Conservation (phyloP, 768 basidiomycete species). For the Leccinum broughii region DNA sequence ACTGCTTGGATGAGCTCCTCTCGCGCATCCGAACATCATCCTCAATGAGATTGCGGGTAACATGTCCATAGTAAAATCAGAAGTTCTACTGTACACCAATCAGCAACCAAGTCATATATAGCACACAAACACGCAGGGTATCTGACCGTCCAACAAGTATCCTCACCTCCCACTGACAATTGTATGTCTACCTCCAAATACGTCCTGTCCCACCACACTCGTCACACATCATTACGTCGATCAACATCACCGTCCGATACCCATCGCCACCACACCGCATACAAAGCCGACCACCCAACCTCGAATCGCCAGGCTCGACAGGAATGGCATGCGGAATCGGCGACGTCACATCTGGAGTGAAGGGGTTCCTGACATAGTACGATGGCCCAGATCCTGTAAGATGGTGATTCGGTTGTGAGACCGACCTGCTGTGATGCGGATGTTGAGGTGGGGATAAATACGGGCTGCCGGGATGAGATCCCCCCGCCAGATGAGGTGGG, state of each 20-base stretch:
- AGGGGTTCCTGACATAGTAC: slow-evolving; percentile 30
- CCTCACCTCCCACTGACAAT: not conserved
- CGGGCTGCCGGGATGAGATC: not conserved
- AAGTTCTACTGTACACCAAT: not conserved
- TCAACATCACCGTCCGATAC: slow-evolving; percentile 51
- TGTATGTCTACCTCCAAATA: slow-evolving; percentile 35
- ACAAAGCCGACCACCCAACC: slow-evolving; percentile 68
- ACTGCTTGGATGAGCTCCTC: too few species aligned
- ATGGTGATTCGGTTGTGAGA: slow-evolving; percentile 18
- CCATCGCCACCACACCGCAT: slow-evolving; percentile 67
- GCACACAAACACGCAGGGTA: slow-evolving; percentile 1
- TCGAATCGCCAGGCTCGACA: slow-evolving; percentile 61
- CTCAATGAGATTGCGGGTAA: not conserved
- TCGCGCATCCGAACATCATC: too few species aligned
- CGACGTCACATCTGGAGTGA: slow-evolving; percentile 9
- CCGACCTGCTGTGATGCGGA: slow-evolving; percentile 17
- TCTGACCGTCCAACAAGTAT: not conserved
- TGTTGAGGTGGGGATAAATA: slow-evolving; percentile 9
- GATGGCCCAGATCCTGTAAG: slow-evolving; percentile 7
- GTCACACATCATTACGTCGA: slow-evolving; percentile 54
- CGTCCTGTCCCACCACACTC: slow-evolving; percentile 68
- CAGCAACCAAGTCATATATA: slow-evolving; percentile 1
- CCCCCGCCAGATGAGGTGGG: slow-evolving; percentile 22
- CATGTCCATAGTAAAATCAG: not conserved
- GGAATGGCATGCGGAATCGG: slow-evolving; percentile 47